phyloP scores from a whole-genome alignment of 768 basidiomycete species.

The Lentinula edodes region DNA sequence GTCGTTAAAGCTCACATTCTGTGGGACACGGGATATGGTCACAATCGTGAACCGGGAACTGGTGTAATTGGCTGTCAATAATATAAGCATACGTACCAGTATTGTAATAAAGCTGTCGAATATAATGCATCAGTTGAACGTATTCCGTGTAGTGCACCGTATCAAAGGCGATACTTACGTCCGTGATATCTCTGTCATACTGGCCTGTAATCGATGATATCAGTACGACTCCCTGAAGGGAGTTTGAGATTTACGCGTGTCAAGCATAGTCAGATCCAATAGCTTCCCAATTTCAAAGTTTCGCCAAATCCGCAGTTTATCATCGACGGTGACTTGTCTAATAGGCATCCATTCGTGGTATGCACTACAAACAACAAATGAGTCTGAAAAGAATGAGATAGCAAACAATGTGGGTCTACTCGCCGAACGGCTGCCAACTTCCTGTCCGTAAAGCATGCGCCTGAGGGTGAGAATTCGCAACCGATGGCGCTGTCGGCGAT shows the following conservation, averaged over 20 bases:
- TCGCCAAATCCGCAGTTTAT: conserved; percentile 56
- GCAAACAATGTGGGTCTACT: not conserved
- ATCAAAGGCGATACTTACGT: conserved; percentile 26
- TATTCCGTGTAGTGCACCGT: not conserved
- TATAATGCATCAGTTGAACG: not conserved
- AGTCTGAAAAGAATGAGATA: not conserved
- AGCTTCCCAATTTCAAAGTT: conserved; percentile 61
- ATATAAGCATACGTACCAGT: conserved; percentile 27
- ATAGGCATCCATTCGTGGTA: conserved; percentile 65
- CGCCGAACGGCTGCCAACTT: conserved; percentile 49
- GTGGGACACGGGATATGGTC: not conserved
- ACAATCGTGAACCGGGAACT: too few species aligned
- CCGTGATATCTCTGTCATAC: conserved; percentile 55
- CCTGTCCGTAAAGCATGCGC: conserved; percentile 53
- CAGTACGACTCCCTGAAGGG: not conserved
- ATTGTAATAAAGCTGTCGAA: conserved; percentile 41
- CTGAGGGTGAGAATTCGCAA: conserved; percentile 45
- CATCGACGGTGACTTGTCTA: conserved; percentile 47
- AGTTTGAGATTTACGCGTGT: conserved; percentile 38
- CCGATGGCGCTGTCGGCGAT: conserved; percentile 36
- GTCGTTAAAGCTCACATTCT: not conserved
- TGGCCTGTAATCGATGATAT: conserved; percentile 25
- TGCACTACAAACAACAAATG: conserved; percentile 17
- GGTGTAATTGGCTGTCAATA: not conserved
- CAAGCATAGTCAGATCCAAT: conserved; percentile 57